These are phyloP conservation scores for Hymenotorrendiella dingleyae DNA, from an alignment of 2,329 filamentous ascomycete species.

Conservation along the genomic window DNA sequence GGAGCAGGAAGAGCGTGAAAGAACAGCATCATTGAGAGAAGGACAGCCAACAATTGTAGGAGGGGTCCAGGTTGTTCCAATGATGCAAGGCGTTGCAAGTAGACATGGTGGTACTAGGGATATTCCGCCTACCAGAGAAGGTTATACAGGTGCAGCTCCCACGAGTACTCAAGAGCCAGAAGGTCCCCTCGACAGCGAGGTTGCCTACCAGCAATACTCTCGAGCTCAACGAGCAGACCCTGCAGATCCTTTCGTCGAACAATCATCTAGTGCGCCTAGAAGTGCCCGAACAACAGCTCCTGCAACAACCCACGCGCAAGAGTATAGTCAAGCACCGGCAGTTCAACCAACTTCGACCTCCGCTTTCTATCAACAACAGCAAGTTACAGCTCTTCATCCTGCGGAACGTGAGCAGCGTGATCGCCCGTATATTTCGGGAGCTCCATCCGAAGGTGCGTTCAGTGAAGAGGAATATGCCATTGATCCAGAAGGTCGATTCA, in stretches of 20 bases:
- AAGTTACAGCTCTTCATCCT: conserved; percentile 25
- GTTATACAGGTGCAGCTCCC: conserved; percentile 33
- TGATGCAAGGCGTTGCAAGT: conserved; percentile 65
- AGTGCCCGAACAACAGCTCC: conserved; percentile 18
- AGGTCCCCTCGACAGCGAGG: conserved; percentile 21
- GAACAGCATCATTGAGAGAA: conserved; percentile 76
- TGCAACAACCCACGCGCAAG: conserved; percentile 28
- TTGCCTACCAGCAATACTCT: conserved; percentile 25
- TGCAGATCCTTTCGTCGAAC: conserved; percentile 58
- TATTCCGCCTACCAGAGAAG: conserved; percentile 40
- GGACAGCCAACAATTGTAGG: conserved; percentile 86
- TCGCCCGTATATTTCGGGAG: too few relatives aligned
- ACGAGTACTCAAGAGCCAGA: conserved; percentile 17
- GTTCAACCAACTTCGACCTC: conserved; percentile 35
- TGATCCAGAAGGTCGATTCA: conserved; percentile 54
- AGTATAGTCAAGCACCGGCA: conserved; percentile 38
- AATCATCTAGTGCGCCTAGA: conserved; percentile 23
- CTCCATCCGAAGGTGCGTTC: conserved; percentile 50
- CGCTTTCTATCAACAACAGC: conserved; percentile 41
- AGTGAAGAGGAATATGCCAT: conserved; percentile 68
- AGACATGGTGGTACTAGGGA: conserved; percentile 40
- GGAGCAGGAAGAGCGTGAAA: conserved; percentile 88
- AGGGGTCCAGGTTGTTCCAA: conserved; percentile 91
- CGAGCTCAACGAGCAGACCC: conserved; percentile 45
- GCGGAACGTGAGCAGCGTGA: conserved; percentile 40